Base-by-base conservation (phyloP, 768 basidiomycete species). In the Asterophora parasitica region DNA sequence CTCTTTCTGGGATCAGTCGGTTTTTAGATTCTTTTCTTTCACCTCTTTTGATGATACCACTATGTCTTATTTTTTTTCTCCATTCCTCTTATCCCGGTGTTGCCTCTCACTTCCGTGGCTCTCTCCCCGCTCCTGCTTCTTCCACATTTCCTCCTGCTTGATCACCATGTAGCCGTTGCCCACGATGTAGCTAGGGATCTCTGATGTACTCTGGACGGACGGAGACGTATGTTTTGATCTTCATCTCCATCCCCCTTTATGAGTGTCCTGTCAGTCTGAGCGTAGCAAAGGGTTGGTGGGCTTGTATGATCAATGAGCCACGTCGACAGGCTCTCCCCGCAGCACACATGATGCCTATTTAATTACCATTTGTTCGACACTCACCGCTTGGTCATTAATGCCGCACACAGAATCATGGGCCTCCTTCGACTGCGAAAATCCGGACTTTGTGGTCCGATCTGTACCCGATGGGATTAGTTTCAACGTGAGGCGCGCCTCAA, bases 41-140 rank as follows among this genome's bases (percentile, higher is more conserved):
- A 78, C 80, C 81, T 80, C 72, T 73, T 82, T 77, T 75, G 77
- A 88, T 83, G 85, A 88, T 88, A 88, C 85, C 86, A 84, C 72
- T 71, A 69, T 70, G 69, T 59, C 50, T 34, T 37, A 58, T 63
- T 67, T 68, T 56, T 52, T 61, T 57, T 59, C 50, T 62, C 61
- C 30, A 2, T 31, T 31, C 30, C 63, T 60, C 52, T 55, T 56
- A 23, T 56, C 54, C 50, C 62, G 63, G 61, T 57, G 51, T 55
- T 60, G 55, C 61, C 53, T 63, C 61, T 60, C 59, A 50, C 63
- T 51, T 52, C 52, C 50, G 51, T 39, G 58, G 54, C 55, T 57
- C 58, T 55, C 52, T 52, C 60, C n/a, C n/a, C n/a, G n/a, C n/a
- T n/a, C n/a, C n/a, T n/a, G n/a, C n/a, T n/a, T n/a, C 52, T 58